These are phyloP conservation scores for Apiospora saccharicola DNA, from an alignment of 2,329 filamentous ascomycete genomes.

Conservation along the genomic window DNA sequence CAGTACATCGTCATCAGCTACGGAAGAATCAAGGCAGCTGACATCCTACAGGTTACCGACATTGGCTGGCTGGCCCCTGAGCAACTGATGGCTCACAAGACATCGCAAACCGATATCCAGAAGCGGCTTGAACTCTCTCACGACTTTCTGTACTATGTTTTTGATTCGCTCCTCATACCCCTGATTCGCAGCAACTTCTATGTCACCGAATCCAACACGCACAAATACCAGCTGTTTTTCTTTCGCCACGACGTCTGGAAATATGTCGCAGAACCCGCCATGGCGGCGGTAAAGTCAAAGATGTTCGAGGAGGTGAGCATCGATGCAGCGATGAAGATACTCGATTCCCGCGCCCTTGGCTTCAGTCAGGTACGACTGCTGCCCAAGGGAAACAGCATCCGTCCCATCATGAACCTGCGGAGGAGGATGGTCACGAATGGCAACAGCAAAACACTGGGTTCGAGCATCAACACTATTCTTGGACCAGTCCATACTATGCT, in stretches of 20 bases:
- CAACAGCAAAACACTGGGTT: conserved; percentile 47
- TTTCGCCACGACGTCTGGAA: conserved; percentile 96
- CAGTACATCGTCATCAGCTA: conserved; percentile 28
- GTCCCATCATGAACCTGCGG: conserved; percentile 88
- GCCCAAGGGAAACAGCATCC: conserved; percentile 78
- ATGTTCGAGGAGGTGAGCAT: conserved; percentile 82
- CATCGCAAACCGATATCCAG: conserved; percentile 72
- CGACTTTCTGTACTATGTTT: conserved; percentile 90
- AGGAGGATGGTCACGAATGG: conserved; percentile 62
- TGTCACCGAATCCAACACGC: conserved; percentile 85
- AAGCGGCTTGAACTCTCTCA: conserved; percentile 83
- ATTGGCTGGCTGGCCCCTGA: conserved; percentile 77
- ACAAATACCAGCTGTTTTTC: conserved; percentile 86
- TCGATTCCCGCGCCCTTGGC: conserved; percentile 72
- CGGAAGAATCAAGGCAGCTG: conserved; percentile 29
- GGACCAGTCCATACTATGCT: conserved; percentile 79
- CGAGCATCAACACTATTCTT: conserved; percentile 63
- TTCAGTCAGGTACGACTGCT: conserved; percentile 82
- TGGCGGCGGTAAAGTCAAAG: conserved; percentile 69
- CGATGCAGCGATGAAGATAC: conserved; percentile 61
- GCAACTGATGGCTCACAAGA: conserved; percentile 55
- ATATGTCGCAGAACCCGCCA: conserved; percentile 74
- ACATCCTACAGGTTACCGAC: conserved; percentile 61
- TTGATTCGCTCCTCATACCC: conserved; percentile 91
- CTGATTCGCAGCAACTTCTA: conserved; percentile 90